Conservation (phyloP, 352 stramenopile genomes). For the Globisporangium spiculum region DNA sequence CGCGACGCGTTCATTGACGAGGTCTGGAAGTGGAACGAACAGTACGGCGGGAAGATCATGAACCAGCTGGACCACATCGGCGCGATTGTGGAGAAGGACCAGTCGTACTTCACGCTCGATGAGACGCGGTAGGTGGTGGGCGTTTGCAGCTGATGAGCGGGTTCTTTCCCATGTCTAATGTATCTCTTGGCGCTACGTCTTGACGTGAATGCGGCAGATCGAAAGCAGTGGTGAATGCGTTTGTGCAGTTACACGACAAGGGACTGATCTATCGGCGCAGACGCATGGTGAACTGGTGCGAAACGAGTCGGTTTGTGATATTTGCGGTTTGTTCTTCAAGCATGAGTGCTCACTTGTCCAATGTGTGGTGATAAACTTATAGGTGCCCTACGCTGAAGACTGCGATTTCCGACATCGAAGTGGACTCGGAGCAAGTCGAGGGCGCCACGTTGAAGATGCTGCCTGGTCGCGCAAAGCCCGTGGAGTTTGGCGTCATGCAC, state of each 20-base stretch:
- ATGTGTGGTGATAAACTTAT: not conserved
- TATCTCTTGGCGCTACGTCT: not conserved
- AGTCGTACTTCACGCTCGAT: conserved; percentile 99
- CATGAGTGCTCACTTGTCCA: not conserved
- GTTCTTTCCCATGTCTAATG: not conserved
- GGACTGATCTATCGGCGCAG: conserved; percentile 96
- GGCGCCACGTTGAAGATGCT: conserved; percentile 70
- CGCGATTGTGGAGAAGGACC: conserved; percentile 94
- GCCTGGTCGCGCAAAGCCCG: conserved; percentile 61
- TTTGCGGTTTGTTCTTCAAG: not conserved
- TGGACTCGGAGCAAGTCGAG: conserved; percentile 97
- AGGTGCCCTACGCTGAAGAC: conserved; percentile 93
- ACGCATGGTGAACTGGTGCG: conserved; percentile 98
- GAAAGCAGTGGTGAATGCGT: conserved; percentile 56
- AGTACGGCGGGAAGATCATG: conserved; percentile 96
- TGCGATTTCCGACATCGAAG: conserved; percentile 95
- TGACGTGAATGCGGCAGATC: conserved; percentile 22
- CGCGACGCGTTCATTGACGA: conserved; percentile 96
- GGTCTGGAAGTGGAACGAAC: conserved; percentile 98
- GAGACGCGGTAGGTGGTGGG: conserved; percentile 86
- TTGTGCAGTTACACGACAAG: conserved; percentile 93
- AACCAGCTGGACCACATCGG: conserved; percentile 94
- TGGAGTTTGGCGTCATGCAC: conserved; percentile 88
- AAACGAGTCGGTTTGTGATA: not conserved
- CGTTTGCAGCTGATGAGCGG: conserved; percentile 1